A percentile compares a stretch with the other conserved stretches of the same genome.
phyloP scores from a whole-genome alignment of 495 filamentous ascomycete genomes.

The Podospora tetraspora region DNA sequence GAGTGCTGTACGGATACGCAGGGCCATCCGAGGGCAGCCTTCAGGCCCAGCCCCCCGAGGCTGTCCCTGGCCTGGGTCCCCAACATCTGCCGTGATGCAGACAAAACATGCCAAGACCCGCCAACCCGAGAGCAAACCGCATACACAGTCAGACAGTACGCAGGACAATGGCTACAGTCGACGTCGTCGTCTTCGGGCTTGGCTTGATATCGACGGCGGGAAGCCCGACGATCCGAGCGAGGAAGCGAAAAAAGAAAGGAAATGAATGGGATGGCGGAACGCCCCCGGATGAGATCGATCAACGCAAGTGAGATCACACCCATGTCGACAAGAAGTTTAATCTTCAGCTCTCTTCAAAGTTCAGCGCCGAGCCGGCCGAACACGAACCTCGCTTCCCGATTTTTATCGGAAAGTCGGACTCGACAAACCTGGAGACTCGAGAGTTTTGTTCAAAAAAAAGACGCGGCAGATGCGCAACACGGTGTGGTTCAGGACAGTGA shows the following conservation, averaged over 20 bases:
- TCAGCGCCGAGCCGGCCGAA: background rate
- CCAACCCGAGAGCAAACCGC: background rate
- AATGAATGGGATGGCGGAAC: conserved; percentile 1
- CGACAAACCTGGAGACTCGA: too few relatives aligned
- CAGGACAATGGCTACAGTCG: background rate
- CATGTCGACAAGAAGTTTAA: background rate
- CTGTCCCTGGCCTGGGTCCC: too few relatives aligned
- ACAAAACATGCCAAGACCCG: background rate
- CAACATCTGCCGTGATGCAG: background rate
- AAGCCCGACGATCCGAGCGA: background rate
- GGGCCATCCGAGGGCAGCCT: background rate
- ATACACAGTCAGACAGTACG: background rate
- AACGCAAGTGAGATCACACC: background rate
- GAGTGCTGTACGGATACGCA: background rate
- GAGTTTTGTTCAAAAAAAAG: background rate
- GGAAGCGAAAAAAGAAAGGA: conserved; percentile 7
- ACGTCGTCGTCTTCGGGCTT: background rate
- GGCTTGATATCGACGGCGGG: background rate
- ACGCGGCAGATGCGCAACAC: conserved; percentile 12
- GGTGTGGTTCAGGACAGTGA: conserved; percentile 14
- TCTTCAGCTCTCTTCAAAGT: conserved; percentile 2
- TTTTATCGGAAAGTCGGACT: background rate
- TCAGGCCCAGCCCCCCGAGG: too few relatives aligned
- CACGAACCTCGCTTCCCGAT: background rate
- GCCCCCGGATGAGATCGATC: conserved; percentile 4